Evolutionary conservation across 108 stramenopile genomes (phyloP).

Genomic region (Heterococcus sp.): DNA sequence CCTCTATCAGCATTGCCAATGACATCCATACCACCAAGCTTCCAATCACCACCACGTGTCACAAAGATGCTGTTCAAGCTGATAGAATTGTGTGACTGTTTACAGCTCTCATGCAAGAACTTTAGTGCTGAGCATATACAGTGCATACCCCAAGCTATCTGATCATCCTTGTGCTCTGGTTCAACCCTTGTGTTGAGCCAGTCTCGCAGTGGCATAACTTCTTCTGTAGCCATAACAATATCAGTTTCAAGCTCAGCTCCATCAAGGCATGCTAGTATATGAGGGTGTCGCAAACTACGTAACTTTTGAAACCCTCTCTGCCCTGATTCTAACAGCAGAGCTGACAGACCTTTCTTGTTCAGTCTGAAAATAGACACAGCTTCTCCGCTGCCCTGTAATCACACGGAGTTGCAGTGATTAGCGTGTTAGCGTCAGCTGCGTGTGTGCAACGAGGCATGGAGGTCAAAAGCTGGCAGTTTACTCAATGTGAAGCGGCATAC

Average conservation of each 20-base stretch:
- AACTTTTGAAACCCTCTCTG: constrained; percentile 29
- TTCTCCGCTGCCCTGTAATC: constrained; percentile 5
- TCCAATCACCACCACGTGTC: constrained; percentile 40
- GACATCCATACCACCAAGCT: constrained; percentile 45
- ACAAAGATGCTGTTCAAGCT: constrained; percentile 36
- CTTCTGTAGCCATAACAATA: constrained; percentile 40
- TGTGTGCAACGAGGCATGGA: not conserved
- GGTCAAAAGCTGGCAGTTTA: not conserved
- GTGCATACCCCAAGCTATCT: constrained; percentile 44
- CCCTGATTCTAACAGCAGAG: constrained; percentile 17
- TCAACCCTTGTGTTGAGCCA: constrained; percentile 11
- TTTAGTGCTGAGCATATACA: constrained; percentile 37
- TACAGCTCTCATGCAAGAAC: constrained; percentile 31
- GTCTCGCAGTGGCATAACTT: constrained; percentile 18
- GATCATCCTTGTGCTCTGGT: constrained; percentile 13
- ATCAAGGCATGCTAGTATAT: constrained; percentile 38
- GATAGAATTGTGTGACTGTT: constrained; percentile 24
- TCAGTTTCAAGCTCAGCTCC: constrained; percentile 43
- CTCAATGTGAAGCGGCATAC: not conserved
- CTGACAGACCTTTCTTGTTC: constrained; percentile 14
- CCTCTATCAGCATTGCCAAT: no score
- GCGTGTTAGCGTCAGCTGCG: not conserved
- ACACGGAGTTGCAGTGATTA: not conserved
- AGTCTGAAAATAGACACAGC: constrained; percentile 36
- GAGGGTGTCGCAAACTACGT: constrained; percentile 35